phyloP scores from a whole-genome alignment of 306 rosid species.

The Rubus idaeus region DNA sequence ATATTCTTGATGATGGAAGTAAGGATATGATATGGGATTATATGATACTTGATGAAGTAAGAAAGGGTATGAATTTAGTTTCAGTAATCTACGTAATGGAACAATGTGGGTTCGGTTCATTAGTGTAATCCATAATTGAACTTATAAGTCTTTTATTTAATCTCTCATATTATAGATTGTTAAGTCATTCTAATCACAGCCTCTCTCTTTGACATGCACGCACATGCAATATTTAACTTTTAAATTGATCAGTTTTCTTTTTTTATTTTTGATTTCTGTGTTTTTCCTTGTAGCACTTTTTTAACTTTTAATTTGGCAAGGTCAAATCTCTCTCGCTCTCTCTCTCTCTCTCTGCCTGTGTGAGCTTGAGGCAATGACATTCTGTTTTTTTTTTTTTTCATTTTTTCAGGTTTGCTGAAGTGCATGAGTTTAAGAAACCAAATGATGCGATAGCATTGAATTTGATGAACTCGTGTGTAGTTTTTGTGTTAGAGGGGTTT shows the following conservation, averaged over 20 bases:
- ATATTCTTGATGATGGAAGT: conserved; percentile 48
- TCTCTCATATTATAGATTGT: neutral
- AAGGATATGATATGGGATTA: conserved; percentile 86
- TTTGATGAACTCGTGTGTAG: conserved; percentile 74
- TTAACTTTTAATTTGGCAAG: no score
- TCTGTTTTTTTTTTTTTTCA: neutral
- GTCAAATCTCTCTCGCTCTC: no score
- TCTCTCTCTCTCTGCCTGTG: no score
- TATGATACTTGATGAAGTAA: conserved; percentile 96
- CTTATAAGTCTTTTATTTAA: neutral
- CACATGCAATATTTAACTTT: neutral
- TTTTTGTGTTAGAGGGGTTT: conserved; percentile 50
- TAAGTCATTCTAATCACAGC: neutral
- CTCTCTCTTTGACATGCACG: neutral
- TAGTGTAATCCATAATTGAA: neutral
- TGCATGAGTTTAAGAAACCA: conserved; percentile 61
- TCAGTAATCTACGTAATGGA: neutral
- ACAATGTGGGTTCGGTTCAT: neutral
- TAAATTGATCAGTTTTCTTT: no score
- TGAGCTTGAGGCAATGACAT: neutral
- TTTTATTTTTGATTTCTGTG: no score
- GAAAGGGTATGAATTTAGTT: neutral
- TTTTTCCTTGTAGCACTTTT: no score
- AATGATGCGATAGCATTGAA: conserved; percentile 50
- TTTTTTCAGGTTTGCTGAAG: conserved; percentile 43